Base-by-base conservation (phyloP, 208 protist genomes). In the Leishmania major region DNA sequence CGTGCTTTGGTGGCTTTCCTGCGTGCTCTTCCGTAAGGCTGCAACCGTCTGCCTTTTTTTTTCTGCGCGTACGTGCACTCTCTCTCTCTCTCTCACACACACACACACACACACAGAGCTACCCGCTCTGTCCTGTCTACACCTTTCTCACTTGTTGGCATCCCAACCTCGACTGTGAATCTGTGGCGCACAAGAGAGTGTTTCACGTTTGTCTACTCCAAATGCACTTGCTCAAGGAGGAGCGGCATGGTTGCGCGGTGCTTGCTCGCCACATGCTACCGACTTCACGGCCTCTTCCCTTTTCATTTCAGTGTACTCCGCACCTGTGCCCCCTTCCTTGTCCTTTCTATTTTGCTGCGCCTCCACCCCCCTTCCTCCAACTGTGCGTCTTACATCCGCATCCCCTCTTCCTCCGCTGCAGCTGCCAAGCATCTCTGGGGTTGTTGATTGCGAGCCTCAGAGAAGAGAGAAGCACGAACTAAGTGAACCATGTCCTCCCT, bases 401-500 rank as follows among this genome's bases (percentile, higher is more conserved):
- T 25, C 15, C 51, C 31, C 2, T 31, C 17, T 62, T 45, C 15
- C 28, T 72, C 37, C 3, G 28, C 25, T 22, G 7, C 45, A 53
- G 22, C 70, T 51, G 43, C 11, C 10, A 25, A 40, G 6, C 31
- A 40, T 77, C 40, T 7, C 49, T 45, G 73, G 19, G 31, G 7
- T n/a, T 35, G 17, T 2, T 17, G 43, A 74, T 22, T 28, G 70
- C 31, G 47, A 74, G 25, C 8, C 3, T 55, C 3, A 55, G 22
- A 3, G 70, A 74, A 74, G 31, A n/a, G 43, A 17, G 25, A 51
- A 11, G 8, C 51, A 77, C 45, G 51, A 59, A 77, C 4, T 11
- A 35, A 11, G 28, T 13, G 6, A 19, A 70, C 25, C 11, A 86
- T 87, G 67, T 51, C 70, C 25, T 76, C 84, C 19, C 17, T 94